These are phyloP conservation scores for Starmerella floricola DNA, from an alignment of 805 yeast species.

Conservation along the genomic window DNA sequence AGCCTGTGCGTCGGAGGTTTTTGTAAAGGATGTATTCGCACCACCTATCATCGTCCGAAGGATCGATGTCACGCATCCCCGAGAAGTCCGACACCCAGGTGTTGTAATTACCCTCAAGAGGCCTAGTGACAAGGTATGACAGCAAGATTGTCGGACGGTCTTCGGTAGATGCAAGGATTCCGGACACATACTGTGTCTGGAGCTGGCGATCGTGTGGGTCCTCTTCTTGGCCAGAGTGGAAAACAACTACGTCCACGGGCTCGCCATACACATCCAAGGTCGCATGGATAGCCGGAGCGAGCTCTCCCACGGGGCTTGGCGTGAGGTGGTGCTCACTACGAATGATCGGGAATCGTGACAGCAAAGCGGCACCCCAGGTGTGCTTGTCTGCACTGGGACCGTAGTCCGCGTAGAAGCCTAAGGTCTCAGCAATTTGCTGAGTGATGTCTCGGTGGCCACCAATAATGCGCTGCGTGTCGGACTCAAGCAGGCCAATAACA, in stretches of 20 bases:
- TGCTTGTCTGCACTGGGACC: constrained; percentile 98
- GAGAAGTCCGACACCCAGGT: constrained; percentile 74
- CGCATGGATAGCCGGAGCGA: constrained; percentile 97
- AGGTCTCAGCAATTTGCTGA: constrained; percentile 78
- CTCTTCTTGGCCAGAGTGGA: constrained; percentile 97
- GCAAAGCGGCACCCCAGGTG: constrained; percentile 92
- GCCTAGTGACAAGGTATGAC: constrained; percentile 83
- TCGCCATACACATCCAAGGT: constrained; percentile 85
- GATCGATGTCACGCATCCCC: constrained; percentile 88
- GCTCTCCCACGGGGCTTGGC: constrained; percentile 95
- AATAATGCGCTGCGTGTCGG: constrained; percentile 84
- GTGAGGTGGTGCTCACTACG: constrained; percentile 80
- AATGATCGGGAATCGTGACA: constrained; percentile 88
- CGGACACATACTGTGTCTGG: constrained; percentile 65
- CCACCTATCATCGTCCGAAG: constrained; percentile 85
- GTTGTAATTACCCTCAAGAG: constrained; percentile 80
- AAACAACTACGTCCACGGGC: constrained; percentile 80
- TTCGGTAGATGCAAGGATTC: constrained; percentile 67
- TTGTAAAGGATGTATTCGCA: constrained; percentile 91
- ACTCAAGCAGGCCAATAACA: constrained; percentile 79
- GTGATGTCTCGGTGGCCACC: constrained; percentile 95
- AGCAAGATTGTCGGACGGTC: constrained; percentile 72
- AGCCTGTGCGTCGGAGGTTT: constrained; percentile 74
- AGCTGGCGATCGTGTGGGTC: constrained; percentile 85
- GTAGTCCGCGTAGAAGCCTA: constrained; percentile 88